Conservation (phyloP, 2,329 filamentous ascomycete species). For the Xylaria polymorpha region DNA sequence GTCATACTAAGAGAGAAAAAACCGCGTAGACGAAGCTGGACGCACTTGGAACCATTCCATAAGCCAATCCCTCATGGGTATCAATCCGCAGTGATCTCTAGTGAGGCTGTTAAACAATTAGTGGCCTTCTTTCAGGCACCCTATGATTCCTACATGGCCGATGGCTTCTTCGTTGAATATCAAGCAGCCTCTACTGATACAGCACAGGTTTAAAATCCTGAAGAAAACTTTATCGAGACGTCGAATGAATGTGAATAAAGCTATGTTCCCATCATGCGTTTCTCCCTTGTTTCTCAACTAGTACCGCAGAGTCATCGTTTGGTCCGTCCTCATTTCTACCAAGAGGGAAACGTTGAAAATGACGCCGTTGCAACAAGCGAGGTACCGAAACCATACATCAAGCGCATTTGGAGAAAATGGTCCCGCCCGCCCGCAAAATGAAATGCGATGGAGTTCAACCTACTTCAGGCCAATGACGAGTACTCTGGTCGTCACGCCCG, state of each 20-base stretch:
- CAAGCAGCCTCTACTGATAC: constrained; percentile 38
- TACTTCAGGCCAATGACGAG: neutral
- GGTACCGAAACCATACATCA: constrained; percentile 20
- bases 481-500: constrained; percentile 4
- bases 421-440: constrained; percentile 6
- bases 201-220: constrained; percentile 42
- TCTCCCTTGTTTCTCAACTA: constrained; percentile 18
- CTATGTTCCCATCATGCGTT: constrained; percentile 29
- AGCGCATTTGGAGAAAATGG: constrained; percentile 13
- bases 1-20: neutral
- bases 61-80: constrained; percentile 11
- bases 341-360: constrained; percentile 7
- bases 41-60: constrained; percentile 10
- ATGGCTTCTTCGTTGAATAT: constrained; percentile 24
- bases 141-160: constrained; percentile 30
- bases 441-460: neutral
- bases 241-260: constrained; percentile 41
- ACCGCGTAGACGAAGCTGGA: neutral
- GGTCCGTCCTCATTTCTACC: constrained; percentile 13
- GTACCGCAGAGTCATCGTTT: neutral
- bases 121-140: constrained; percentile 4
- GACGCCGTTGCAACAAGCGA: constrained; percentile 11
- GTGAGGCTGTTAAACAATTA: constrained; percentile 2
- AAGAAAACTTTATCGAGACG: constrained; percentile 36
- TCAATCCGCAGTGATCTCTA: constrained; percentile 30